phyloP scores from a whole-genome alignment of 225 moss, liverwort and hornwort genomes.

The Pseudoscleropodium purum region DNA sequence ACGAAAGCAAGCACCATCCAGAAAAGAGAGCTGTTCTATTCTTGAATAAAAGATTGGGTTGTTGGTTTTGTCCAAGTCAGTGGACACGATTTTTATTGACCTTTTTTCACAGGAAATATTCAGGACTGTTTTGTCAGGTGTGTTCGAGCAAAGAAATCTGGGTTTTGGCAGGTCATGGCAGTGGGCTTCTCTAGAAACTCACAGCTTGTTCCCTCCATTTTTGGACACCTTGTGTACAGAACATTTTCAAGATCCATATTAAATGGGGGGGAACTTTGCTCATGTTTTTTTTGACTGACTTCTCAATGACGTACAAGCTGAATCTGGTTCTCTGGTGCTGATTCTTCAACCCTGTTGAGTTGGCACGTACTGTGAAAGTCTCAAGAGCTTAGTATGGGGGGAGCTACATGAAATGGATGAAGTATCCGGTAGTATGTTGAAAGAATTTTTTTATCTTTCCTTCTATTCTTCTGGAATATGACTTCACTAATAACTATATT shows the following conservation, averaged over 20 bases:
- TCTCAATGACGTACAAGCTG: too few species aligned
- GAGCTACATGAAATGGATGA: neutral
- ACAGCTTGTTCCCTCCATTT: neutral
- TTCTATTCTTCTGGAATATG: neutral
- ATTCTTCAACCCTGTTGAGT: neutral
- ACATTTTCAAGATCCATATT: neutral
- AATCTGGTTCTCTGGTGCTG: neutral
- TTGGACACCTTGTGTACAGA: neutral
- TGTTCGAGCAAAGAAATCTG: neutral
- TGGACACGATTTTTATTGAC: neutral
- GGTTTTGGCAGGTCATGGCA: neutral
- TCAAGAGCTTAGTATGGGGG: neutral
- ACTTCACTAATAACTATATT: too few species aligned
- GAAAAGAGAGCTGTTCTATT: constrained; percentile 12
- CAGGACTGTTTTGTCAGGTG: neutral
- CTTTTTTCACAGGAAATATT: neutral
- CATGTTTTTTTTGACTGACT: neutral
- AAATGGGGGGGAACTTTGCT: neutral
- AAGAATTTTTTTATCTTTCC: neutral
- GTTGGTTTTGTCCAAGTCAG: constrained; percentile 12
- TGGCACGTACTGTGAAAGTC: neutral
- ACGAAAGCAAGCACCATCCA: constrained; percentile 10
- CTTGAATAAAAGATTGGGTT: constrained; percentile 33
- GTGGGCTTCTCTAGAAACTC: neutral
- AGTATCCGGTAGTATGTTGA: too few species aligned